Percentiles rank a stretch among this genome's conserved stretches.
Conservation (phyloP, 768 basidiomycete species). For the Boletus eberwhitei region DNA sequence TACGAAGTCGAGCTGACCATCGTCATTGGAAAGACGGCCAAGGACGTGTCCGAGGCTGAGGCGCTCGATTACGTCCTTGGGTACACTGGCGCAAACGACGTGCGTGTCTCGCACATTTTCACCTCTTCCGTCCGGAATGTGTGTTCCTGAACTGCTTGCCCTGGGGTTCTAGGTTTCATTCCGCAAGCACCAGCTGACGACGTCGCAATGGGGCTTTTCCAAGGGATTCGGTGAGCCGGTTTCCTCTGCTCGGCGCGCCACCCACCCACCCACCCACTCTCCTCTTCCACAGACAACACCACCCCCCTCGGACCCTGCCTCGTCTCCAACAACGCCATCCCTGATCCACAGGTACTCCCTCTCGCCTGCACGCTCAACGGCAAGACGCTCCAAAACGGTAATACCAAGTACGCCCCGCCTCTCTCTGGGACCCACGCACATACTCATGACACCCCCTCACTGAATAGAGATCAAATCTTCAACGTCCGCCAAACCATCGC, state of each 20-base stretch:
- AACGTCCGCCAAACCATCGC: constrained; percentile 71
- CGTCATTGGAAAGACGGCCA: constrained; percentile 79
- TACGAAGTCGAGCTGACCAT: constrained; percentile 82
- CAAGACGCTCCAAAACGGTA: constrained; percentile 67
- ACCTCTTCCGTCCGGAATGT: neutral
- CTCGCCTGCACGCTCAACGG: constrained; percentile 70
- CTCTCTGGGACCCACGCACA: no score
- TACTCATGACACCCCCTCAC: neutral
- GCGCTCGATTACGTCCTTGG: constrained; percentile 85
- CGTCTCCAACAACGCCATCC: constrained; percentile 60
- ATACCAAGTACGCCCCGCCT: constrained; percentile 50
- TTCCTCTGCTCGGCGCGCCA: neutral
- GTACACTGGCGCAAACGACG: constrained; percentile 80
- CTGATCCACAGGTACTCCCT: constrained; percentile 61
- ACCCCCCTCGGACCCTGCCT: constrained; percentile 79
- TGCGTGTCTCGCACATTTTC: constrained; percentile 25
- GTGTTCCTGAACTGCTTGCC: neutral
- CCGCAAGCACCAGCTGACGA: constrained; percentile 75
- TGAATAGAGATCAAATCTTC: constrained; percentile 74
- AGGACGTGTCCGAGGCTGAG: constrained; percentile 74
- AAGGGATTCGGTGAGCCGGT: constrained; percentile 70
- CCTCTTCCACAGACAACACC: constrained; percentile 29
- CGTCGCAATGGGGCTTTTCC: constrained; percentile 85
- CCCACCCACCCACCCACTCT: no score
- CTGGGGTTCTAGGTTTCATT: constrained; percentile 52